A percentile compares a stretch with the other conserved stretches of the same genome.
These are phyloP conservation scores for Hippophae rhamnoides DNA, from an alignment of 306 rosid genomes.

Conservation along the genomic window DNA sequence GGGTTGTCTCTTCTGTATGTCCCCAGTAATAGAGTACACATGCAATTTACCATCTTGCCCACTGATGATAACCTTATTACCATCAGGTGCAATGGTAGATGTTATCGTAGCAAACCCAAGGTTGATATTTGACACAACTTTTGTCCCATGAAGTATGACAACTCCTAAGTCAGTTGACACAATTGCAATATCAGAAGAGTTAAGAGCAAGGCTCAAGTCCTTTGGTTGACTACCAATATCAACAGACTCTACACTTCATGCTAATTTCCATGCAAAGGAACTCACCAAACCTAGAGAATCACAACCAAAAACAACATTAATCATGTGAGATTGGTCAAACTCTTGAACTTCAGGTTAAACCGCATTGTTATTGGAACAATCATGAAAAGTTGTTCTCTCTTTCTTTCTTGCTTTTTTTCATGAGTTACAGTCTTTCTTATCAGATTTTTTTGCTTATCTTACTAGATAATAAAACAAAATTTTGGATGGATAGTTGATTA, in stretches of 20 bases:
- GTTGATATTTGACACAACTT: slow-evolving; percentile 57
- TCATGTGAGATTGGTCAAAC: slow-evolving; percentile 1
- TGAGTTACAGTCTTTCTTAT: too few relatives aligned
- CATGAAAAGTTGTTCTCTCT: neutral
- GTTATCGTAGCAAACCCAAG: slow-evolving; percentile 86
- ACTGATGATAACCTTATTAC: slow-evolving; percentile 84
- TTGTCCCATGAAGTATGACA: slow-evolving; percentile 68
- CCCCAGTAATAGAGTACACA: slow-evolving; percentile 41
- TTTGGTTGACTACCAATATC: slow-evolving; percentile 91
- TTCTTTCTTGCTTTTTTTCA: too few relatives aligned
- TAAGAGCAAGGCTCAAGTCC: slow-evolving; percentile 77
- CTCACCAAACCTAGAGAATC: slow-evolving; percentile 57
- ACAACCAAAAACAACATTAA: slow-evolving; percentile 13
- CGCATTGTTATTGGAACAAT: too few relatives aligned
- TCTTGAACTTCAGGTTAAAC: too few relatives aligned
- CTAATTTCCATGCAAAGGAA: slow-evolving; percentile 49
- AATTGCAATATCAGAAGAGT: slow-evolving; percentile 69
- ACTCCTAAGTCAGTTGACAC: slow-evolving; percentile 77
- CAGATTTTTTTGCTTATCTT: too few relatives aligned
- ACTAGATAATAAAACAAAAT: too few relatives aligned
- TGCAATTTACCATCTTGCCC: slow-evolving; percentile 88
- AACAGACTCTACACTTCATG: slow-evolving; percentile 69
- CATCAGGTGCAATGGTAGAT: slow-evolving; percentile 76
- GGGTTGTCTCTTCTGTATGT: too few relatives aligned
- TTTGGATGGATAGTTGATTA: too few relatives aligned